A percentile compares a stretch with the other conserved stretches of the same genome.
phyloP scores from a whole-genome alignment of 768 basidiomycete species.

The Kwoniella botswanensis region DNA sequence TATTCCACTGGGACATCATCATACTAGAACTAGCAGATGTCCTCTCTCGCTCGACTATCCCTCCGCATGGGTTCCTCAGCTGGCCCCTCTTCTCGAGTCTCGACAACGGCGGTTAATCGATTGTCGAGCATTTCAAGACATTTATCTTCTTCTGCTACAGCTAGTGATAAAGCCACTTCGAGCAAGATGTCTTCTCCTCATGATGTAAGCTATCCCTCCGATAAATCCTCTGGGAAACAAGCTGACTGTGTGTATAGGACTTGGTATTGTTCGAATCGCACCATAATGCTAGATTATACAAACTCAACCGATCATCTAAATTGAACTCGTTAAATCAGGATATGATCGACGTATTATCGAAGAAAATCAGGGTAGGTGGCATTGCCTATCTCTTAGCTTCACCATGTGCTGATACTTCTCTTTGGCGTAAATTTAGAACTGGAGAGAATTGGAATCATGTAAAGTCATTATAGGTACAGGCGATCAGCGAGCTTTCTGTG shows the following conservation, averaged over 20 bases:
- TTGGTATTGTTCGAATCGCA: slow-evolving; percentile 47
- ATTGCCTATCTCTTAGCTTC: too few relatives aligned
- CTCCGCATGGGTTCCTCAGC: slow-evolving; percentile 35
- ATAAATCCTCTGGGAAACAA: neutral
- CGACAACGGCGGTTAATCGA: slow-evolving; percentile 14
- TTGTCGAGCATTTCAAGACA: slow-evolving; percentile 36
- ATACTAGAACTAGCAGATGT: slow-evolving; percentile 18
- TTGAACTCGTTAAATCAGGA: slow-evolving; percentile 79
- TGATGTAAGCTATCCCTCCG: slow-evolving; percentile 10
- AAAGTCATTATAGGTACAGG: slow-evolving; percentile 53
- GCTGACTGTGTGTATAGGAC: slow-evolving; percentile 16
- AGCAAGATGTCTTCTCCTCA: slow-evolving; percentile 21
- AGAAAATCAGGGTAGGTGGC: slow-evolving; percentile 73
- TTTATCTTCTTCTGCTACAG: slow-evolving; percentile 23
- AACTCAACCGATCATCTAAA: slow-evolving; percentile 78
- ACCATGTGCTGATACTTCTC: neutral
- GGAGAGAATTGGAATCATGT: slow-evolving; percentile 49
- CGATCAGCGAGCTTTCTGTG: slow-evolving; percentile 79
- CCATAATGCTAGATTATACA: slow-evolving; percentile 65
- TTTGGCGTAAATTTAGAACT: slow-evolving; percentile 27
- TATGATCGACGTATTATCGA: slow-evolving; percentile 74
- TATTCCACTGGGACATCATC: neutral
- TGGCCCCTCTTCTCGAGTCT: slow-evolving; percentile 8
- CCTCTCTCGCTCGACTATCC: slow-evolving; percentile 25
- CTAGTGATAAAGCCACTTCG: slow-evolving; percentile 10